phyloP scores from a whole-genome alignment of 768 basidiomycete genomes.

The Russula ochroleuca region DNA sequence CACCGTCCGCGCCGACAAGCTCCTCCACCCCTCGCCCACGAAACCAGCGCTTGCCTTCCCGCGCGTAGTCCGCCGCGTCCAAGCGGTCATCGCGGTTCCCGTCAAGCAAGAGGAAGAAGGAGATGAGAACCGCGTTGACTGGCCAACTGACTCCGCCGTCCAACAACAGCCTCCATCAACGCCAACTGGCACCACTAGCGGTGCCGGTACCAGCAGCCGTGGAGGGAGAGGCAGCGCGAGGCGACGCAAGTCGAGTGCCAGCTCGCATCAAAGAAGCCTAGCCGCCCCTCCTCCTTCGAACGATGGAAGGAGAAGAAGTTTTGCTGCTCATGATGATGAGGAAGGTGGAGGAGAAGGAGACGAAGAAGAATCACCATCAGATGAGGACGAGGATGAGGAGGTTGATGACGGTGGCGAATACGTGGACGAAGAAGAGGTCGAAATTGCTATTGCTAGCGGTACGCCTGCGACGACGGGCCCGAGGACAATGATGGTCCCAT shows the following conservation, averaged over 20 bases:
- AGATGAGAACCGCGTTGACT: conserved; percentile 26
- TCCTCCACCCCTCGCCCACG: conserved; percentile 11
- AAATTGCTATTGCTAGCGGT: conserved; percentile 5
- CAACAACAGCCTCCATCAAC: not conserved
- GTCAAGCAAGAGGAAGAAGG: conserved; percentile 58
- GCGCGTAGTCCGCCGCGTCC: conserved; percentile 57
- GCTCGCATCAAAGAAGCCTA: conserved; percentile 23
- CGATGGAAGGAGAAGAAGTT: conserved; percentile 19
- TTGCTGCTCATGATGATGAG: conserved; percentile 38
- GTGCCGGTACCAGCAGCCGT: not conserved
- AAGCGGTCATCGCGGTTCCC: conserved; percentile 52
- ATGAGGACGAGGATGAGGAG: conserved; percentile 3
- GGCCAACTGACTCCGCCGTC: not conserved
- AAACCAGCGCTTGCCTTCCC: conserved; percentile 25
- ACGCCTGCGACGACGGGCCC: not conserved
- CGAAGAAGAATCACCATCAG: conserved; percentile 35
- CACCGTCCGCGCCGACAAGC: conserved; percentile 10
- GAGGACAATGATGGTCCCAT: conserved; percentile 4
- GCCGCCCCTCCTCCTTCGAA: conserved; percentile 7
- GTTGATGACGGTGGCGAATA: conserved; percentile 11
- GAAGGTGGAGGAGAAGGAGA: conserved; percentile 23
- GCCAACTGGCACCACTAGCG: not conserved
- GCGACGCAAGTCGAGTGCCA: conserved; percentile 33
- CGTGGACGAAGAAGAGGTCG: conserved; percentile 28
- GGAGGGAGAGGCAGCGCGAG: conserved; percentile 25